phyloP scores from a whole-genome alignment of 164 flowering plant species.

The Nelumbo lutea region DNA sequence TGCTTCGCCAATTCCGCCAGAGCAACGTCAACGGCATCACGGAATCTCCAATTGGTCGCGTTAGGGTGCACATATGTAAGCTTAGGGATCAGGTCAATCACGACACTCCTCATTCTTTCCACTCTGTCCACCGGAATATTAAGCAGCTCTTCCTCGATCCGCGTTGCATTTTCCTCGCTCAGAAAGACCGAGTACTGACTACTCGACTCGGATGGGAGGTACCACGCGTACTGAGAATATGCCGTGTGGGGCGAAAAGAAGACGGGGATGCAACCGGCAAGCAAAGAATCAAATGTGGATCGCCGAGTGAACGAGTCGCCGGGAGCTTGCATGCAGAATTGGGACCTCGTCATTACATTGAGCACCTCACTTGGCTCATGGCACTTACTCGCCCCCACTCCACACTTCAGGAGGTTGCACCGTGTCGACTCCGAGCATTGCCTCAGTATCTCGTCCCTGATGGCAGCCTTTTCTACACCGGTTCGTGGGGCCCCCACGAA shows the following conservation, averaged over 20 bases:
- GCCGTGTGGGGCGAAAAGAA: conserved; percentile 63
- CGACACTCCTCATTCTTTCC: conserved; percentile 30
- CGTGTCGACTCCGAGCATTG: conserved; percentile 42
- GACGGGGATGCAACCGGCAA: conserved; percentile 67
- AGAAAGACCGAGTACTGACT: conserved; percentile 43
- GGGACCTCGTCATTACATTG: conserved; percentile 34
- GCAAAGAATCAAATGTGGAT: conserved; percentile 57
- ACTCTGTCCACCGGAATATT: conserved; percentile 26
- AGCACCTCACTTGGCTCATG: conserved; percentile 37
- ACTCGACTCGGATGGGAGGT: conserved; percentile 30
- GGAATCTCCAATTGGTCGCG: conserved; percentile 19
- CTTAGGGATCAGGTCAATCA: conserved; percentile 48
- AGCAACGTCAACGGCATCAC: conserved; percentile 51
- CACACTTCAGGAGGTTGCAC: conserved; percentile 38
- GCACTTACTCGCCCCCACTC: conserved; percentile 27
- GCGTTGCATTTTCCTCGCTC: conserved; percentile 14
- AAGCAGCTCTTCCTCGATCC: conserved; percentile 30
- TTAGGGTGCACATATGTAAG: conserved; percentile 54
- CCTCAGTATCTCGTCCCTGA: conserved; percentile 40
- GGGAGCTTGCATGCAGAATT: conserved; percentile 58
- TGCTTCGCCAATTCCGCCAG: conserved; percentile 27
- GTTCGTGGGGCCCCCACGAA: conserved; percentile 50
- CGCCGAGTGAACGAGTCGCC: conserved; percentile 69
- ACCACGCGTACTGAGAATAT: conserved; percentile 59
- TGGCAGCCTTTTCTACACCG: conserved; percentile 43